Conservation (phyloP, 2,329 filamentous ascomycete genomes). For the Phoma herbarum region DNA sequence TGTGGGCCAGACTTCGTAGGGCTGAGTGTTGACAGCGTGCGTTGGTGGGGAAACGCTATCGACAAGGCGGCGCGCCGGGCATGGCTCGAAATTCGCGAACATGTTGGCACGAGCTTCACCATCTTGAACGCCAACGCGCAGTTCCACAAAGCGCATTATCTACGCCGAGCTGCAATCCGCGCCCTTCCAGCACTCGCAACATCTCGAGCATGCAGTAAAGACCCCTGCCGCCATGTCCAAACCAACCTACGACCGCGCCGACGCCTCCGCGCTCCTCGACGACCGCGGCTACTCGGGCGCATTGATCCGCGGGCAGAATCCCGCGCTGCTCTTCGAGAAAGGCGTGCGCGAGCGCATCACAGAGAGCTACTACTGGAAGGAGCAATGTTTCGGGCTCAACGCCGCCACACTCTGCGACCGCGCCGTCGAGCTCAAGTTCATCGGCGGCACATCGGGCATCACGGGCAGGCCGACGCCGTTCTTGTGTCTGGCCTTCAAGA, state of each 20-base stretch:
- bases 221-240: conserved; percentile 42
- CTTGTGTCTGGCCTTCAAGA: conserved; percentile 91
- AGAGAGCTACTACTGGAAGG: conserved; percentile 97
- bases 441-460: conserved; percentile 87
- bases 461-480: conserved; percentile 91
- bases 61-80: conserved; percentile 30
- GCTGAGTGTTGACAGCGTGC: conserved; percentile 27
- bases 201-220: conserved; percentile 13
- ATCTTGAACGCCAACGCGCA: neutral
- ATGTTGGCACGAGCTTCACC: conserved; percentile 7
- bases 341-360: conserved; percentile 94
- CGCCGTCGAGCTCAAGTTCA: conserved; percentile 81
- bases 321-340: conserved; percentile 95
- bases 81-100: conserved; percentile 26
- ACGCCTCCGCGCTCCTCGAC: conserved; percentile 81
- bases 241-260: conserved; percentile 72
- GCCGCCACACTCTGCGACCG: conserved; percentile 82
- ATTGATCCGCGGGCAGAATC: conserved; percentile 89
- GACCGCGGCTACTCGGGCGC: conserved; percentile 82
- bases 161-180: neutral
- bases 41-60: conserved; percentile 39
- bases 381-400: conserved; percentile 97
- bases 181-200: neutral
- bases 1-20: conserved; percentile 27
- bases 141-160: neutral